These are phyloP conservation scores for Penicillium oxalicum DNA, from an alignment of 2,329 filamentous ascomycete species.

Conservation along the genomic window DNA sequence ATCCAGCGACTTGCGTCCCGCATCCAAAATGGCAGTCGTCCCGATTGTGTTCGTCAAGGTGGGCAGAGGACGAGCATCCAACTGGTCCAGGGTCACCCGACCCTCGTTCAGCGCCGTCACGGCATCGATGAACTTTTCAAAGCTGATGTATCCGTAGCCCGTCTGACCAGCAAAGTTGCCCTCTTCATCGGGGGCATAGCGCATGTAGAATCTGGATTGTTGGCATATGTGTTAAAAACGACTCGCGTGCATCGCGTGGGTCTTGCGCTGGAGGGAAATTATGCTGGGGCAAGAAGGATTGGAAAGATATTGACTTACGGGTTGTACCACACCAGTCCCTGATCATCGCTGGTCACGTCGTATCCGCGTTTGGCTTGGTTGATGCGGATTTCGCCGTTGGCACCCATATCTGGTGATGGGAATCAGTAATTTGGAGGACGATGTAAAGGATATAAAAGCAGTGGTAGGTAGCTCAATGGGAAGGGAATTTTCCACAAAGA, in stretches of 20 bases:
- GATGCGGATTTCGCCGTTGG: conserved; percentile 76
- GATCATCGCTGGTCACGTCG: conserved; percentile 80
- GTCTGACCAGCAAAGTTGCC: conserved; percentile 89
- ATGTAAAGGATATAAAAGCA: no score
- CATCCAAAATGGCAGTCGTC: conserved; percentile 86
- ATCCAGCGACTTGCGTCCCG: conserved; percentile 76
- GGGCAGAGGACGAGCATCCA: conserved; percentile 75
- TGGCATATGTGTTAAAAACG: no score
- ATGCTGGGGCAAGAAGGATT: neutral
- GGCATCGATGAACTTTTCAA: conserved; percentile 93
- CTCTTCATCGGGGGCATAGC: conserved; percentile 87
- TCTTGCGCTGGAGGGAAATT: neutral
- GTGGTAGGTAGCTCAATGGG: no score
- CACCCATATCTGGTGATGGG: conserved; percentile 58
- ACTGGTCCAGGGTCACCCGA: conserved; percentile 62
- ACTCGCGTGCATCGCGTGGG: no score
- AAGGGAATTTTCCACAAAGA: no score
- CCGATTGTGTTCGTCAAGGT: conserved; percentile 85
- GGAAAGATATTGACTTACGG: conserved; percentile 46
- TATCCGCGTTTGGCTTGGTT: conserved; percentile 94
- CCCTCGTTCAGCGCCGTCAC: conserved; percentile 73
- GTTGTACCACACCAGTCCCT: conserved; percentile 75
- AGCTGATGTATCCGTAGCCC: conserved; percentile 88
- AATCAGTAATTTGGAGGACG: no score
- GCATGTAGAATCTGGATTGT: conserved; percentile 69